Evolutionary conservation across 805 yeast genomes (phyloP).

Genomic region (Saccharomycopsis babjevae): DNA sequence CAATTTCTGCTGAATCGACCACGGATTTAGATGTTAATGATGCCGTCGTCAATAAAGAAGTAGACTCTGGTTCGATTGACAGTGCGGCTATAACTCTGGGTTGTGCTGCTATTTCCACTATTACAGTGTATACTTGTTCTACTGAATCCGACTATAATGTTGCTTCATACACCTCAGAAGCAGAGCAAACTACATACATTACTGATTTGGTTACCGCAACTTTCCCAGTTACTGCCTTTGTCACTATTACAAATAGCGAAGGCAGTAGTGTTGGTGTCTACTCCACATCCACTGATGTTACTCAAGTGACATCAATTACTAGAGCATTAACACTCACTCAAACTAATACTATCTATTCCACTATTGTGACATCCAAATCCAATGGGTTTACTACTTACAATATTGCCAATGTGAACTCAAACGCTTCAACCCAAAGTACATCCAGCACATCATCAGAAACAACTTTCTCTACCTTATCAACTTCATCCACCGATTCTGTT

Average conservation of each 20-base stretch:
- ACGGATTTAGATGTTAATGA: not conserved
- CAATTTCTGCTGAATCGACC: not conserved
- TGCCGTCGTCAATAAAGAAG: not conserved
- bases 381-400: not conserved
- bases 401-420: not conserved
- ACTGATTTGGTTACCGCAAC: conserved; percentile 10
- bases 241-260: conserved; percentile 10
- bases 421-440: not conserved
- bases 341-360: conserved; percentile 4
- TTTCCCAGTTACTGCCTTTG: conserved; percentile 10
- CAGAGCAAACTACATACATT: conserved; percentile 3
- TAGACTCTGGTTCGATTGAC: not conserved
- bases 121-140: not conserved
- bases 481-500: conserved; percentile 94
- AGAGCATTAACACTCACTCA: conserved; percentile 3
- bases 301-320: conserved; percentile 4
- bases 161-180: conserved; percentile 1
- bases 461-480: conserved; percentile 81
- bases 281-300: conserved; percentile 4
- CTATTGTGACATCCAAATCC: not conserved
- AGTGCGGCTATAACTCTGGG: conserved; percentile 2
- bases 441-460: conserved; percentile 34
- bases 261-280: conserved; percentile 4
- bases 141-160: conserved; percentile 1
- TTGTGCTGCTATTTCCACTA: not conserved